Evolutionary conservation across 75 land plant genomes (phyloP), one percentile per base, ranked within the genome.

Genomic region (Pseudotsuga menziesii): DNA sequence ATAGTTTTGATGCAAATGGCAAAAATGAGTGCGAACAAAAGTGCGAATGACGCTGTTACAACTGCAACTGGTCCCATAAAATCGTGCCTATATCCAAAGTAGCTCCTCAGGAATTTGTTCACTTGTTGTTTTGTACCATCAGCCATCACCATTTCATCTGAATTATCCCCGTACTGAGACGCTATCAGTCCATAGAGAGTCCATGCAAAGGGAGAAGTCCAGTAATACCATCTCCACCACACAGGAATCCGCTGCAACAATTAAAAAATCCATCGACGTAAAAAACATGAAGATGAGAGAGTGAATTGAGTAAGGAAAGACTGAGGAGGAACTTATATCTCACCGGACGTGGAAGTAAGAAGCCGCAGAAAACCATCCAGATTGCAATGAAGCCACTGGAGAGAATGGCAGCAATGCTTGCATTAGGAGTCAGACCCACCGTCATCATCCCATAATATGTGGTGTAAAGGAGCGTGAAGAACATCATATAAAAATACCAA

Each of bases 201-300:
- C 89, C 90, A 93, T 12, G 95, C 82, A 13, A 93, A 75, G 0
- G 95, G 95, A 39, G 84, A 80, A 48, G 78, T 84, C 91, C 91
- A 93, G 75, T 87, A 93, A 39, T 91, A 93, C 95, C 95, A 93
- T 77, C 86, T 83, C 93, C 91, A 91, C 95, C 95, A 93, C n/a
- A 78, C 83, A 3, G 91, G 95, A 20, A 89, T 83, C 23, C 80
- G 83, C 95, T 93, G 83, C 83, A 86, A 48, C 61, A 82, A 25
- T 41, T 85, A 55, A 57, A 2, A n/a, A 20, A 6, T 0, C 74
- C 29, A 76, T 9, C 54, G 2, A 48, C 11, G 54, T 48, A 12
- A 73, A 48, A 44, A 4, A 44, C 9, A 6, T 44, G 48, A 44
- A 44, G 6, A 48, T 48, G 54, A 48, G 54, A 48, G 54, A 48